phyloP scores from a whole-genome alignment of 306 rosid species.

The Prinsepia uniflora region DNA sequence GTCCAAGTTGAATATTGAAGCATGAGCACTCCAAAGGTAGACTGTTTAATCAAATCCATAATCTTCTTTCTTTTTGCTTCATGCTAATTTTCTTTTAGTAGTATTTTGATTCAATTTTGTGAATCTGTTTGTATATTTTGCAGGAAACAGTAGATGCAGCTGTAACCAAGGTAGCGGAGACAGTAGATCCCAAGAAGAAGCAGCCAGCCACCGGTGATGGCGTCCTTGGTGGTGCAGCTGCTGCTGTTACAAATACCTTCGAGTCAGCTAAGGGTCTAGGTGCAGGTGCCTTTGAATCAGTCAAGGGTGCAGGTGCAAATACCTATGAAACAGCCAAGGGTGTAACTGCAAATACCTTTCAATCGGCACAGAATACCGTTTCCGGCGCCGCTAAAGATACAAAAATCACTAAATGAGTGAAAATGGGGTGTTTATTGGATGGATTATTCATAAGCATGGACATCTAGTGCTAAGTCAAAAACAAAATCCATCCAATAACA shows the following conservation, averaged over 20 bases:
- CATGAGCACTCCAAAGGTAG: neutral
- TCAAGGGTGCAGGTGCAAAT: no score
- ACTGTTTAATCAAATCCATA: no score
- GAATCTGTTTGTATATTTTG: neutral
- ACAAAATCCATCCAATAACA: no score
- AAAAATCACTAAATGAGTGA: constrained; percentile 14
- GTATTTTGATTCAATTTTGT: neutral
- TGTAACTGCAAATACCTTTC: constrained; percentile 12
- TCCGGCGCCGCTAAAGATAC: constrained; percentile 21
- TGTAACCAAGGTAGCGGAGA: neutral
- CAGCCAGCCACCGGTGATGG: no score
- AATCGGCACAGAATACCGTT: constrained; percentile 30
- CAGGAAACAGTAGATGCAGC: neutral
- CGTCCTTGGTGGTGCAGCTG: no score
- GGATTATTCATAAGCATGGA: no score
- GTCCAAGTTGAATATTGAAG: neutral
- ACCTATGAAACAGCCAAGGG: no score
- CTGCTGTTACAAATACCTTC: no score
- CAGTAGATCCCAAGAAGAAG: neutral
- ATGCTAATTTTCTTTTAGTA: neutral
- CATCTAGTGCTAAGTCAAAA: no score
- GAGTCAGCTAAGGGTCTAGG: no score
- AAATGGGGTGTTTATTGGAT: no score
- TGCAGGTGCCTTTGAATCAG: no score
- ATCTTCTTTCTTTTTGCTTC: neutral